These are phyloP conservation scores for Botryotinia narcissicola DNA, from an alignment of 2,329 filamentous ascomycete genomes.

Conservation along the genomic window DNA sequence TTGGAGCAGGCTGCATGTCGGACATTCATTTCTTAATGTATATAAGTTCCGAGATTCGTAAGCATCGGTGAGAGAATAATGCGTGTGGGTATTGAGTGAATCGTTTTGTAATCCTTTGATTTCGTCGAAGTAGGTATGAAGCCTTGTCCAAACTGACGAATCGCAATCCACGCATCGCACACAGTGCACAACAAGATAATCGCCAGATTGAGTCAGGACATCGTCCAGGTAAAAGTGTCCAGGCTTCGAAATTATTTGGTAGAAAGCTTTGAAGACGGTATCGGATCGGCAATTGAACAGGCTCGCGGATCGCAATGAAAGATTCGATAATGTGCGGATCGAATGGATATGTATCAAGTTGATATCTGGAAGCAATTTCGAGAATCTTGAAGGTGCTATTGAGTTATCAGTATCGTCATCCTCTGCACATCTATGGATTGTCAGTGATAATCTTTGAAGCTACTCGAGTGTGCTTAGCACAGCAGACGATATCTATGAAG, in stretches of 20 bases:
- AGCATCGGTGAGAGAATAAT: neutral
- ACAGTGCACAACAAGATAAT: neutral
- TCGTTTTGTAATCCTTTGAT: neutral
- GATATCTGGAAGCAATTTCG: neutral
- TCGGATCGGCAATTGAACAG: neutral
- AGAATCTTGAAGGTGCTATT: neutral
- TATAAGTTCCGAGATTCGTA: neutral
- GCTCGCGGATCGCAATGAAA: slow-evolving; percentile 1
- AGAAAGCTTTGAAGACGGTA: neutral
- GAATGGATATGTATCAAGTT: neutral
- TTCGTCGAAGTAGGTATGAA: neutral
- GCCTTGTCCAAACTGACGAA: neutral
- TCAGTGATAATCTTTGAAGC: slow-evolving; percentile 7
- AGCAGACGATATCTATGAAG: neutral
- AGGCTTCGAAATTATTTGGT: neutral
- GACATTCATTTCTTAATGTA: neutral
- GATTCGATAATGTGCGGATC: neutral
- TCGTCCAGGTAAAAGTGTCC: neutral
- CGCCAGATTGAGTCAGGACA: neutral
- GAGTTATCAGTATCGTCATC: neutral
- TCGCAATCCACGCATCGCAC: neutral
- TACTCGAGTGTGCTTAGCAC: neutral
- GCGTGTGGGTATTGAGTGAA: neutral
- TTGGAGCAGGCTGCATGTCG: neutral
- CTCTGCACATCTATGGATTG: neutral